These are phyloP conservation scores for Fusarium coicis DNA, from an alignment of 2,329 filamentous ascomycete species.

Conservation along the genomic window DNA sequence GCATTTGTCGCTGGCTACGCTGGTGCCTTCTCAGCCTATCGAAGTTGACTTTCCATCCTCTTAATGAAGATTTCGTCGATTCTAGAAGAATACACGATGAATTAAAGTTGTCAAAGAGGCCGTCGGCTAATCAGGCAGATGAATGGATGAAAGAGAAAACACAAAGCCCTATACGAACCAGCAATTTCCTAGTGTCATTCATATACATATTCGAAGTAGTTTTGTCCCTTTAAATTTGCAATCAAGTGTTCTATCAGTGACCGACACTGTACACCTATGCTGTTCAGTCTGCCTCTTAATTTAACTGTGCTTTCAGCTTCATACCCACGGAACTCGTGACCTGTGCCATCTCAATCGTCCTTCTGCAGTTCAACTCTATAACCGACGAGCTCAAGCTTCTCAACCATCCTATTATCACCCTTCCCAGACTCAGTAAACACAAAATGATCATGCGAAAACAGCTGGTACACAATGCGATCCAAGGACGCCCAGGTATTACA, in stretches of 20 bases:
- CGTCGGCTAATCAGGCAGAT: too few species aligned
- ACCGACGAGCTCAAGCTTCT: constrained; percentile 10
- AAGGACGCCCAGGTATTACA: constrained; percentile 14
- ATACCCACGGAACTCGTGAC: too few species aligned
- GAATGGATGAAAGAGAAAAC: accelerated
- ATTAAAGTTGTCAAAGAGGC: accelerated
- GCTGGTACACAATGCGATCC: constrained; percentile 10
- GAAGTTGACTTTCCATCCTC: neutral
- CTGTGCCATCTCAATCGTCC: neutral
- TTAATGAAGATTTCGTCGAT: accelerated
- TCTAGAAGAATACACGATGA: neutral
- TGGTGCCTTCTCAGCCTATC: constrained; percentile 1
- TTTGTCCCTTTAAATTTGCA: too few species aligned
- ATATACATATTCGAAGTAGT: neutral
- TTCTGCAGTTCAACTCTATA: constrained; percentile 4
- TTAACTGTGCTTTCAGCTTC: too few species aligned
- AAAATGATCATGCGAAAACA: constrained; percentile 8
- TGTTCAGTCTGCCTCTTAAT: too few species aligned
- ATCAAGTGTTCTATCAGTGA: too few species aligned
- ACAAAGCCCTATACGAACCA: too few species aligned
- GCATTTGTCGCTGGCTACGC: constrained; percentile 5
- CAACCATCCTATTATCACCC: neutral
- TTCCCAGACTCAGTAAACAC: neutral
- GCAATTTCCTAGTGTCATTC: too few species aligned
- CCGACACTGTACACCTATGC: too few species aligned